Evolutionary conservation across 495 filamentous ascomycete species (phyloP), one percentile per base, ranked within the genome.

Genomic region (Alectoria sarmentosa): DNA sequence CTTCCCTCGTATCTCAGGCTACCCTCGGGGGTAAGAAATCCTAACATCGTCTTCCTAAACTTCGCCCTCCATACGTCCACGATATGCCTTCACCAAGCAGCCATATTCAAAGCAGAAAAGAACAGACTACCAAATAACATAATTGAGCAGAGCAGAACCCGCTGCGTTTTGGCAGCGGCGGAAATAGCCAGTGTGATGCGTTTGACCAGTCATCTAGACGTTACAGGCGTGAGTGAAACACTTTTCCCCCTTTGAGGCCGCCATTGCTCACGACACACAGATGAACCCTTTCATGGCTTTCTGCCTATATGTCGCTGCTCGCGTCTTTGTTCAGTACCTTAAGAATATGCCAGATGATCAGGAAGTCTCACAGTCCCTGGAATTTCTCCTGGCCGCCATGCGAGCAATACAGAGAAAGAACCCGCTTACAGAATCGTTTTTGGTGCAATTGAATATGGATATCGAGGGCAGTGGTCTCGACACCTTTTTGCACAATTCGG

Each of bases 111-210:
- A 73, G 91, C 94, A 0, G 92, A 97, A 69, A 93, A 90, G 75
- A 88, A 98, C 73, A 81, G 84, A 61, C 80, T 97, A 69, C 85
- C 92, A 6, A 78, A 84, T 14, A 84, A 84, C 34, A 88, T 97
- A 48, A 86, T 87, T 60, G 84, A 86, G 0, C 92, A 98, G 70
- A 96, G 93, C 71, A 96, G 95, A 71, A 83, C 95, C 3, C 83
- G 94, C 61, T 98, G 95, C 69, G 90, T 98, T 63, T 90, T 93
- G 30, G 91, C 94, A 7, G 94, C 94, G 8, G 89, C 90, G 63
- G 92, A 97, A 69, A 95, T 97, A 70, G 89, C 92, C n/a, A 91
- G 86, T 68, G 92, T 96, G 57, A 96, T 99, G 95, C 86, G 90
- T 62, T 90, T 93, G 87, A 87, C 95, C 58, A 90, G 90, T 69